Conservation (phyloP, 306 rosid genomes). For the Cyclanthera cordifolia region DNA sequence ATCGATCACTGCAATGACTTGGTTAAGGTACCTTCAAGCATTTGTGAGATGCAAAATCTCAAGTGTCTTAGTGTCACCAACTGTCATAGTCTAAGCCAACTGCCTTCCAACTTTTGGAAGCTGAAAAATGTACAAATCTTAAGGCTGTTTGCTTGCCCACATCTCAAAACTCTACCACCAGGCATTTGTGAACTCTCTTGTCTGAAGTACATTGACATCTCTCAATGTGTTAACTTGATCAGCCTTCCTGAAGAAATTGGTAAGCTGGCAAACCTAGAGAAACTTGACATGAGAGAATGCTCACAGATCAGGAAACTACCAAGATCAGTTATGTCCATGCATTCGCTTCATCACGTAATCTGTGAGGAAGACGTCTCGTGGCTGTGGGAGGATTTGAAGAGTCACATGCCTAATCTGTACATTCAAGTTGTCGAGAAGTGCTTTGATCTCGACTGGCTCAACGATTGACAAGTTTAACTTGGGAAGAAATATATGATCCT, state of each 20-base stretch:
- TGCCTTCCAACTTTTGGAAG: slow-evolving; percentile 47
- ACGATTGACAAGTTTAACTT: slow-evolving; percentile 25
- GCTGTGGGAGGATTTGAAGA: slow-evolving; percentile 49
- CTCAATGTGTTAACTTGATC: slow-evolving; percentile 54
- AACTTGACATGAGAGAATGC: slow-evolving; percentile 93
- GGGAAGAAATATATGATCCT: neutral
- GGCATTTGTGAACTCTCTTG: slow-evolving; percentile 34
- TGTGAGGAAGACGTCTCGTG: slow-evolving; percentile 72
- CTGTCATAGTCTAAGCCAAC: slow-evolving; percentile 45
- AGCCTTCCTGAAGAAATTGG: slow-evolving; percentile 50
- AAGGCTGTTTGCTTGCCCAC: slow-evolving; percentile 66
- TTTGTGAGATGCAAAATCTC: slow-evolving; percentile 41
- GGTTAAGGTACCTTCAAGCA: slow-evolving; percentile 42
- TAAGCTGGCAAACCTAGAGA: slow-evolving; percentile 41
- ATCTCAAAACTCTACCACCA: slow-evolving; percentile 39
- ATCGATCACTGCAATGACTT: slow-evolving; percentile 75
- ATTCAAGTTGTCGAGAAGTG: slow-evolving; percentile 53
- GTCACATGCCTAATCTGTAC: slow-evolving; percentile 36
- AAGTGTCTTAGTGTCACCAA: slow-evolving; percentile 57
- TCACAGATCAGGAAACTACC: slow-evolving; percentile 42
- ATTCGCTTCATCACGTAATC: slow-evolving; percentile 44
- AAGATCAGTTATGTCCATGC: slow-evolving; percentile 30
- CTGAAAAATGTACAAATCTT: slow-evolving; percentile 33
- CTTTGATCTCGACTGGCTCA: slow-evolving; percentile 63
- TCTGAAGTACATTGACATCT: slow-evolving; percentile 56